A percentile compares a stretch with the other conserved stretches of the same genome.
These are phyloP conservation scores for Backusella westeae DNA, from an alignment of 192 early-diverging fungal species.

Conservation along the genomic window DNA sequence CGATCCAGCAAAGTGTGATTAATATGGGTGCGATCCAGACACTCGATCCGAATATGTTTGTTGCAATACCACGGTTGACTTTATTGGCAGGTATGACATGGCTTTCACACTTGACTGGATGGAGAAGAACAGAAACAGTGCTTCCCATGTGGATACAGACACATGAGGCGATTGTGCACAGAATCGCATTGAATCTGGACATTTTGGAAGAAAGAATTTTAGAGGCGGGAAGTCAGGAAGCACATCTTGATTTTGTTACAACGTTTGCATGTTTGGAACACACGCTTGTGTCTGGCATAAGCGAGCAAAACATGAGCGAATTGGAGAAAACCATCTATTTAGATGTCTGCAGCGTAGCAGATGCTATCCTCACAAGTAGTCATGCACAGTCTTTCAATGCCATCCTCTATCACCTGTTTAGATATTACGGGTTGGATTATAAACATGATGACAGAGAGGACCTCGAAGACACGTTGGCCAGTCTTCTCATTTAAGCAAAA, in stretches of 20 bases:
- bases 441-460: not conserved
- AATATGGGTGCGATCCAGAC: not conserved
- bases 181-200: not conserved
- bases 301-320: not conserved
- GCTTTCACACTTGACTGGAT: conserved; percentile 7
- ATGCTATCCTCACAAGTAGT: conserved; percentile 2
- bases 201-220: not conserved
- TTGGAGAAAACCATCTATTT: conserved; percentile 11
- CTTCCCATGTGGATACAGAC: conserved; percentile 1
- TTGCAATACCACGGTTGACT: conserved; percentile 6
- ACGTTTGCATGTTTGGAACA: not conserved
- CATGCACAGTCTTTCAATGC: conserved; percentile 8
- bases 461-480: not conserved
- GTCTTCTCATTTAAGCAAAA: not conserved
- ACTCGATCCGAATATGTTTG: conserved; percentile 7
- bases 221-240: not conserved
- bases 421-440: not conserved
- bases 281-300: not conserved
- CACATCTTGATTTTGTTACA: not conserved
- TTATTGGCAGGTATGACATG: conserved; percentile 12
- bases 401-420: not conserved
- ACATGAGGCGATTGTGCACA: not conserved
- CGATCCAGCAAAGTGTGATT: not conserved
- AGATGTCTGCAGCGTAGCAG: conserved; percentile 2
- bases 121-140: not conserved